phyloP scores from a whole-genome alignment of 2,329 filamentous ascomycete genomes.

The Trichoderma harzianum region DNA sequence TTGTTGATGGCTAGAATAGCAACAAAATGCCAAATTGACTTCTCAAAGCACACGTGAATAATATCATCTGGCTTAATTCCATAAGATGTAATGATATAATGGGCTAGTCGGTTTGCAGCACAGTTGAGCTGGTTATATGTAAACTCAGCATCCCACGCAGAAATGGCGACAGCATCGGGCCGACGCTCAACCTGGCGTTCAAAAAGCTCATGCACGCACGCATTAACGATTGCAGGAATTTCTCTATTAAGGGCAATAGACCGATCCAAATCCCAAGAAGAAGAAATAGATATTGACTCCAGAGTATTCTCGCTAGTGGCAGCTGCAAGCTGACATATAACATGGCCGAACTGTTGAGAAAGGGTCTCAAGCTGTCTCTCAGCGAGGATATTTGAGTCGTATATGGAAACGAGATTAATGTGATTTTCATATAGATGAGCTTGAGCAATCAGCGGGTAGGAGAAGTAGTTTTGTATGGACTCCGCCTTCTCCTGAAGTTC shows the following conservation, averaged over 20 bases:
- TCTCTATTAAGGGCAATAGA: not conserved
- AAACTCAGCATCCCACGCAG: conserved; percentile 14
- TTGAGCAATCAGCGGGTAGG: conserved; percentile 8
- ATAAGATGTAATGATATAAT: not conserved
- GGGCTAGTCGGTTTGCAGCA: conserved; percentile 6
- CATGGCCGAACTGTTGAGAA: conserved; percentile 1
- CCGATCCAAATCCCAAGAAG: not conserved
- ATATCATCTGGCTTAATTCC: not conserved
- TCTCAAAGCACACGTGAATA: conserved; percentile 12
- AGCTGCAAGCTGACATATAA: not conserved
- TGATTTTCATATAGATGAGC: conserved; percentile 3
- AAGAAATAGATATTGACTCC: conserved; percentile 2
- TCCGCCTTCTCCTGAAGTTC: not conserved
- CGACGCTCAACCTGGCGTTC: not conserved
- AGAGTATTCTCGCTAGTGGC: not conserved
- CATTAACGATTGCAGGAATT: not conserved
- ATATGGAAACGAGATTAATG: not conserved
- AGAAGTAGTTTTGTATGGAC: conserved; percentile 6
- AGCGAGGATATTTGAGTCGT: not conserved
- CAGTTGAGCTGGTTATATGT: conserved; percentile 4
- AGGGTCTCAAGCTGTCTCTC: not conserved
- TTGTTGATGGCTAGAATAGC: conserved; percentile 15
- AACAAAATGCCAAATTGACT: conserved; percentile 4
- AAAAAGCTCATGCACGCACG: conserved; percentile 29
- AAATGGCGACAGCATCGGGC: conserved; percentile 3